phyloP scores from a whole-genome alignment of 768 basidiomycete genomes.

The Xerocomellus amylosporus region DNA sequence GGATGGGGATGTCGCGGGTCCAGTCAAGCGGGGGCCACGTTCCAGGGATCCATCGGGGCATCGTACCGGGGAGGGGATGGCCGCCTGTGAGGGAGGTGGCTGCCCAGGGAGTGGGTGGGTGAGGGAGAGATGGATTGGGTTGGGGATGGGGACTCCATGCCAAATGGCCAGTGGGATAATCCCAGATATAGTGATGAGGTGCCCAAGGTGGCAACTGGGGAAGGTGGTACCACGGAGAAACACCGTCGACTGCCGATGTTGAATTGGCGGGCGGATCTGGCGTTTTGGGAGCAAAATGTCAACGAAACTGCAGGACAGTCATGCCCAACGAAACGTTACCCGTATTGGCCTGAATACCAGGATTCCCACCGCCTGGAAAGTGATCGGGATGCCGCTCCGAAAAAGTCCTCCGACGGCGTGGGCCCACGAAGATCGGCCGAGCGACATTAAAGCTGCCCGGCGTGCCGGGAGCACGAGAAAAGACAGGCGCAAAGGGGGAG shows the following conservation, averaged over 20 bases:
- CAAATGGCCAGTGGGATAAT: conserved; percentile 23
- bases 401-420: conserved; percentile 9
- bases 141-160: conserved; percentile 29
- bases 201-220: conserved; percentile 12
- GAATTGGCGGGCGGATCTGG: conserved; percentile 9
- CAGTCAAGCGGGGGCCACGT: conserved; percentile 30
- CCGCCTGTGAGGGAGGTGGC: conserved; percentile 20
- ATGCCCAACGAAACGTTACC: conserved; percentile 12
- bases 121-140: conserved; percentile 1
- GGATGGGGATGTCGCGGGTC: conserved; percentile 20
- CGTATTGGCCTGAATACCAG: conserved; percentile 15
- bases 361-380: conserved; percentile 20
- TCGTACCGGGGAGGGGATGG: conserved; percentile 23
- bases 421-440: conserved; percentile 15
- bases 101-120: conserved; percentile 15
- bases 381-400: conserved; percentile 11
- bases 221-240: conserved; percentile 1
- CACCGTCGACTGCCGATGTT: background rate
- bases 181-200: conserved; percentile 25
- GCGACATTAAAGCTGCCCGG: background rate
- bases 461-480: background rate
- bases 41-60: conserved; percentile 27
- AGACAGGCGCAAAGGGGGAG: conserved; percentile 21
- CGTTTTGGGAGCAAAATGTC: background rate
- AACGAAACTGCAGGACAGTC: background rate